Percentiles rank a stretch among this genome's conserved stretches.
Evolutionary conservation across 2,329 filamentous ascomycete genomes (phyloP).

Genomic region (Colletotrichum cordylinicola): DNA sequence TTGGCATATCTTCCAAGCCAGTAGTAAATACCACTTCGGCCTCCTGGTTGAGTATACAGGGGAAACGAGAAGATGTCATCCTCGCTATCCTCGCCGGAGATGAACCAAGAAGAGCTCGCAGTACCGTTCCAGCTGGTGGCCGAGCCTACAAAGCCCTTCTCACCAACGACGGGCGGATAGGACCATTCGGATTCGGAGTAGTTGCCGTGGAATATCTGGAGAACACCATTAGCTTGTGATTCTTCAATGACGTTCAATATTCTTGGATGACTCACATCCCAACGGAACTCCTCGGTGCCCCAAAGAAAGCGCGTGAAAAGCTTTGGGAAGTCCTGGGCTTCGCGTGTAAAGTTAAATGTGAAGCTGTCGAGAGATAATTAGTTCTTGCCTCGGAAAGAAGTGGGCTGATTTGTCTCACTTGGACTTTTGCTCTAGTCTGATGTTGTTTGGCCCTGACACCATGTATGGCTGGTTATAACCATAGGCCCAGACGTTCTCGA

Average conservation of each 20-base stretch:
- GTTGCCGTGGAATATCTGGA: slow-evolving; percentile 38
- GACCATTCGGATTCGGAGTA: slow-evolving; percentile 46
- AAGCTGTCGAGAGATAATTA: not conserved
- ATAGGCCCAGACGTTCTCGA: slow-evolving; percentile 9
- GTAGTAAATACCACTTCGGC: not conserved
- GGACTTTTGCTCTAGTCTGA: not conserved
- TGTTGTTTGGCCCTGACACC: not conserved
- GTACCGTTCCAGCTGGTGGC: slow-evolving; percentile 35
- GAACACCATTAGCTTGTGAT: fast-evolving
- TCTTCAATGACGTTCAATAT: fast-evolving
- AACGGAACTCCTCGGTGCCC: slow-evolving; percentile 29
- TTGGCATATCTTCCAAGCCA: slow-evolving; percentile 2
- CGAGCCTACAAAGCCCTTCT: slow-evolving; percentile 47
- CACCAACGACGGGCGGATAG: slow-evolving; percentile 43
- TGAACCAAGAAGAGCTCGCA: not conserved
- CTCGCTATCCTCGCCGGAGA: not conserved
- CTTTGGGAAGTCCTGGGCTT: slow-evolving; percentile 21
- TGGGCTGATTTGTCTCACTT: not conserved
- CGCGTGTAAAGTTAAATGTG: slow-evolving; percentile 13
- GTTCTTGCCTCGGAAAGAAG: fast-evolving
- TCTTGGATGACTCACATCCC: slow-evolving; percentile 18
- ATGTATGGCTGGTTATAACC: not conserved
- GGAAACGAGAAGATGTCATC: not conserved
- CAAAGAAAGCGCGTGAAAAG: not conserved
- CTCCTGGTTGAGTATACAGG: not conserved